Evolutionary conservation across 345 rosid genomes (phyloP).

Genomic region (Salix exigua): DNA sequence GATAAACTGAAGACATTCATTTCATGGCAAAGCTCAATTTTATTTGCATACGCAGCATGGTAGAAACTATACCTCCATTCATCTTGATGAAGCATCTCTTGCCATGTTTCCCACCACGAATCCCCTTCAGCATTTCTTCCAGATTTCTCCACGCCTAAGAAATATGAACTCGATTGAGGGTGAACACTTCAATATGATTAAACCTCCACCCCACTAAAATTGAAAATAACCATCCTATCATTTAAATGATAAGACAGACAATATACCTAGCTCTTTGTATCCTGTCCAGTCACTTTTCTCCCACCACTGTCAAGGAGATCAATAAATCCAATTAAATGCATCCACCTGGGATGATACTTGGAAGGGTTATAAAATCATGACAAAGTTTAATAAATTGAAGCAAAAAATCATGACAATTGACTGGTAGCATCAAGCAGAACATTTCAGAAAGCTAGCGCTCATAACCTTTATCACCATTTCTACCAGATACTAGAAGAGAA

Average conservation of each 20-base stretch:
- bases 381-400: constrained; percentile 8
- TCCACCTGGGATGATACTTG: constrained; percentile 60
- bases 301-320: constrained; percentile 99
- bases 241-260: constrained; percentile 15
- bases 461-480: not conserved
- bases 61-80: constrained; percentile 76
- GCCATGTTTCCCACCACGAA: constrained; percentile 99
- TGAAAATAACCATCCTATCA: not conserved
- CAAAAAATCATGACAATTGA: constrained; percentile 6
- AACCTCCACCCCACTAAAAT: not conserved
- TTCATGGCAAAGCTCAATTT: not conserved
- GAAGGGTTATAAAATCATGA: constrained; percentile 40
- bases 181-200: constrained; percentile 2
- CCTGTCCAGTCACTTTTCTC: constrained; percentile 99
- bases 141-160: constrained; percentile 91
- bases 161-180: constrained; percentile 18
- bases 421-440: not conserved
- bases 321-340: constrained; percentile 75
- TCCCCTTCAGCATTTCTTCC: constrained; percentile 95
- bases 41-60: not conserved
- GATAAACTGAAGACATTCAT: not conserved
- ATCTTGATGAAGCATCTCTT: constrained; percentile 95
- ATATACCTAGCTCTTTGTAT: constrained; percentile 93
- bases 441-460: not conserved
- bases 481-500: not conserved